Conservation (phyloP, 257 asterid genomes). For the Nicotiana otophora region DNA sequence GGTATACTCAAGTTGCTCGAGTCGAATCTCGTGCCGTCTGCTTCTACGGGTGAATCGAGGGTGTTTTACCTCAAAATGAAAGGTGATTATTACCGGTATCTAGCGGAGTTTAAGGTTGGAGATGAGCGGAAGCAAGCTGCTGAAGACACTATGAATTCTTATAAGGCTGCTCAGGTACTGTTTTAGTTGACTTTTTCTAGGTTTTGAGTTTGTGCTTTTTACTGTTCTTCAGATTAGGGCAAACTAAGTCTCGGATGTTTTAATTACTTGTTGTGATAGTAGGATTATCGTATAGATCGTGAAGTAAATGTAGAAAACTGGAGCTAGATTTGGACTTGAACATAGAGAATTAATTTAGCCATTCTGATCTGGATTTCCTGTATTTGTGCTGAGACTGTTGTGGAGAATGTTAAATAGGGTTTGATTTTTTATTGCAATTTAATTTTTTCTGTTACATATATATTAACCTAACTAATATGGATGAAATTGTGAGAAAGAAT, state of each 20-base stretch:
- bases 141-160: constrained; percentile 42
- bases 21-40: constrained; percentile 39
- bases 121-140: constrained; percentile 44
- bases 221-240: constrained; percentile 5
- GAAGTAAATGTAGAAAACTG: background rate
- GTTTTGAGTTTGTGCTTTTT: background rate
- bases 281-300: background rate
- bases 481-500: background rate
- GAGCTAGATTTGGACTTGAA: background rate
- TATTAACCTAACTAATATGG: background rate
- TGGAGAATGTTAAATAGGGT: background rate
- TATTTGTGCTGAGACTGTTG: background rate
- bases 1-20: constrained; percentile 39
- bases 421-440: background rate
- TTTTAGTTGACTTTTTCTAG: background rate
- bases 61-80: constrained; percentile 49
- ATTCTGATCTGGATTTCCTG: constrained; percentile 1
- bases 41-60: constrained; percentile 32
- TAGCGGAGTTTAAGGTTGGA: constrained; percentile 40
- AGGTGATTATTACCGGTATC: constrained; percentile 40
- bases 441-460: background rate
- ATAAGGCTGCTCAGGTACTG: constrained; percentile 44
- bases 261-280: background rate
- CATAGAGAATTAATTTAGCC: background rate
- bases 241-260: too few relatives aligned